Percentiles rank a stretch among this genome's conserved stretches.
Conservation (phyloP, 176 grass and related monocot genomes). For the Hordeum marinum region DNA sequence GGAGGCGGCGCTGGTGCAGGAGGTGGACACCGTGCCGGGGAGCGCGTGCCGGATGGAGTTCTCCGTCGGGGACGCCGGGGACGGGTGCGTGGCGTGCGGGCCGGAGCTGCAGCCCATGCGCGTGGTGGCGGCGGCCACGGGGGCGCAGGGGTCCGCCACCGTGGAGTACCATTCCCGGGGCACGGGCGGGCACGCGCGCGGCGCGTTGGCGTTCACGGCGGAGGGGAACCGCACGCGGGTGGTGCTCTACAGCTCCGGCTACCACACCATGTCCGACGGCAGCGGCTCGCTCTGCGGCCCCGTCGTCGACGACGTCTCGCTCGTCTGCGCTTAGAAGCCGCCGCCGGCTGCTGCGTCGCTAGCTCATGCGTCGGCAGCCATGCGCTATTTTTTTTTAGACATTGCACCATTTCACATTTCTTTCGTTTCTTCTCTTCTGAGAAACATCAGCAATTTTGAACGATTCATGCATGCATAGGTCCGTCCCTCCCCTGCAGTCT, state of each 20-base stretch:
- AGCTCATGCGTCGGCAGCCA: background rate
- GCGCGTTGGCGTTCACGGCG: conserved; percentile 26
- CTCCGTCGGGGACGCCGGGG: conserved; percentile 26
- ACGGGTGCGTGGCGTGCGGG: conserved; percentile 32
- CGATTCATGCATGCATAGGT: background rate
- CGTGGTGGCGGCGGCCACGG: conserved; percentile 39
- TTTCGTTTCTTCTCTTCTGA: background rate
- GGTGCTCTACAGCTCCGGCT: conserved; percentile 27
- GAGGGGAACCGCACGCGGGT: conserved; percentile 3
- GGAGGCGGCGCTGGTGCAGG: conserved; percentile 46
- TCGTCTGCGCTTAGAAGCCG: conserved; percentile 10
- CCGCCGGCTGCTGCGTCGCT: background rate
- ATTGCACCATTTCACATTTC: background rate
- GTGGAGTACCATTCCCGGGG: conserved; percentile 31
- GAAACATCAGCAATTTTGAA: background rate
- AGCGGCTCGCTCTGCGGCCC: conserved; percentile 43
- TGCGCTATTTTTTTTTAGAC: background rate
- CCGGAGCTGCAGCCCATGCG: conserved; percentile 24
- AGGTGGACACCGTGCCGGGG: conserved; percentile 23
- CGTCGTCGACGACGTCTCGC: conserved; percentile 31
- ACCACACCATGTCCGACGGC: conserved; percentile 32
- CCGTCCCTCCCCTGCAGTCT: background rate
- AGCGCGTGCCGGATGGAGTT: conserved; percentile 28
- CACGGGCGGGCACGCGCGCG: conserved; percentile 24
- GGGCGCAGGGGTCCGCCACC: background rate